These are phyloP conservation scores for Eucalyptus leucophloia DNA, from an alignment of 345 rosid genomes.

Conservation along the genomic window DNA sequence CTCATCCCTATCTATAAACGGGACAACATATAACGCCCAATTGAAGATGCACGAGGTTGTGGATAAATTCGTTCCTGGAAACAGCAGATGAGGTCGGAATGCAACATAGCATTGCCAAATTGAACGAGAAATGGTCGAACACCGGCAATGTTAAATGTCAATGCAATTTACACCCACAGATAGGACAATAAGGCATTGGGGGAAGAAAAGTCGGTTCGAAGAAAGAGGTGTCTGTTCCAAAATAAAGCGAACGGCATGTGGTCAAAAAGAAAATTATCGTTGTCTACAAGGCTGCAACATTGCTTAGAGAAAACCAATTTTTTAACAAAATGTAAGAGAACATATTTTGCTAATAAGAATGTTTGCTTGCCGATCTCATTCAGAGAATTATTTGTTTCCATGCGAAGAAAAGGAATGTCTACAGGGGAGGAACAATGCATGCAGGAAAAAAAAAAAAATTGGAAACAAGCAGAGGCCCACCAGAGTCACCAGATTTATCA, in stretches of 20 bases:
- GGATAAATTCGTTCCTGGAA: not conserved
- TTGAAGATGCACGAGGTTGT: not conserved
- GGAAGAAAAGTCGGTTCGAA: not conserved
- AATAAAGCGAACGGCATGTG: not conserved
- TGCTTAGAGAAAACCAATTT: not conserved
- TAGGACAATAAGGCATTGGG: too few relatives aligned
- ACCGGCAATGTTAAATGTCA: not conserved
- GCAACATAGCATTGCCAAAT: not conserved
- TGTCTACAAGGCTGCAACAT: not conserved
- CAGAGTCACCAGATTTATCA: not conserved
- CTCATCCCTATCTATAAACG: not conserved
- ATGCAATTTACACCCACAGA: not conserved
- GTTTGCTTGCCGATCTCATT: not conserved
- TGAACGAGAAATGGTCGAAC: not conserved
- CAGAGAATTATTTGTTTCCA: not conserved
- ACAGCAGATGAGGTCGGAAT: not conserved
- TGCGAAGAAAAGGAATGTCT: not conserved
- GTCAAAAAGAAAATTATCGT: not conserved
- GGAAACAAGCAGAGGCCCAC: not conserved
- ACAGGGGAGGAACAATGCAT: not conserved
- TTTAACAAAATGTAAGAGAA: not conserved
- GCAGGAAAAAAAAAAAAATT: not conserved
- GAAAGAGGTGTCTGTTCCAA: not conserved
- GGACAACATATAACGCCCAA: not conserved
- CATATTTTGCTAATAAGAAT: not conserved